Base-by-base conservation (phyloP, 495 filamentous ascomycete species). In the Friedmanniomyces simplex region DNA sequence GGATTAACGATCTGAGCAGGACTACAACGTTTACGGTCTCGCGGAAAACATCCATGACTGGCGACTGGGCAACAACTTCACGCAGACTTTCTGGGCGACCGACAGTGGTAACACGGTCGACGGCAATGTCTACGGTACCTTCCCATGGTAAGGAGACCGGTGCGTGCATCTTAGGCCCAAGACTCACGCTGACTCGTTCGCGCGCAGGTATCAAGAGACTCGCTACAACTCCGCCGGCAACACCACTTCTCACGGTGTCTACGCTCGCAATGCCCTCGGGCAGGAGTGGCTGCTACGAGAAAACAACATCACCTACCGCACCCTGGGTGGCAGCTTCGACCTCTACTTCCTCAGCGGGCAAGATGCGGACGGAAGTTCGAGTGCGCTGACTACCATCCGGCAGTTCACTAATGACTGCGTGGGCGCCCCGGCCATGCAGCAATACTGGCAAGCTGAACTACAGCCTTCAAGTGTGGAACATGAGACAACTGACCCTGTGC, bases 11-110 rank as follows among this genome's bases (percentile, higher is more conserved):
- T 28, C 25, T 26, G 25, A 21, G 8, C 46, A 50, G 16, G 43
- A 63, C 46, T 66, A 66, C 46, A 63, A 62, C 26, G 32, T 66
- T 10, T 63, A 66, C 34, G 63, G 63, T 16, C 50, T 66, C 1
- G 63, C 63, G 24, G 63, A 63, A 57, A 63, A 57, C 37, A 52
- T 57, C 7, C 61, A 60, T 22, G 18, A 53, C 21, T 67, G 62
- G 30, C 42, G 60, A 1, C 58, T 65, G 1, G 61, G 61, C 11
- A 62, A 51, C 21, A 62, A 64, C 46, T 53, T 18, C 26, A 65
- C 63, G 1, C 55, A 60, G 34, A 56, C 55, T 4, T 57, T 60
- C 34, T 65, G 41, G 20, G 51, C 41, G 24, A 55, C 34, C 32
- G 62, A 64, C 54, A 34, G 30, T 25, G 62, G 34, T 10, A 54